Evolutionary conservation across 192 early-diverging fungal genomes (phyloP).

Genomic region (Coemansia sp.): DNA sequence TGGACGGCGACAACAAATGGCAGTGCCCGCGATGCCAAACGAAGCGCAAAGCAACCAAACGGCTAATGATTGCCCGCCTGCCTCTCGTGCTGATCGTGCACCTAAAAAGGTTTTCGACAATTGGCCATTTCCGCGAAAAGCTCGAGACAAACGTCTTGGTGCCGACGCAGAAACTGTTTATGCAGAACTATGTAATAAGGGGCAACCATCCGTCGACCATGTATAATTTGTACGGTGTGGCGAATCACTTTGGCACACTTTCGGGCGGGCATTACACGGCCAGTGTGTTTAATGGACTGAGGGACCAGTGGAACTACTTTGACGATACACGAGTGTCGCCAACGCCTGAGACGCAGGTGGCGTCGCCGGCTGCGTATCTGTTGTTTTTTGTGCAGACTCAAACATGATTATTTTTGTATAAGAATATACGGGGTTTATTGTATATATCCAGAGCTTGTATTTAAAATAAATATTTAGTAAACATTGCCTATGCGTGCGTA

Average conservation of each 20-base stretch:
- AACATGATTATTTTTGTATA: not conserved
- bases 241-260: slow-evolving; percentile 78
- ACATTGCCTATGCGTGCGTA: slow-evolving; percentile 38
- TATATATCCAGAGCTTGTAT: too few species aligned
- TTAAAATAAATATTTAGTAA: too few species aligned
- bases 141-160: slow-evolving; percentile 85
- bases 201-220: slow-evolving; percentile 15
- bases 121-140: slow-evolving; percentile 92
- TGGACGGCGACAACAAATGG: slow-evolving; percentile 93
- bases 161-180: slow-evolving; percentile 65
- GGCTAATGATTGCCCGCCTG: slow-evolving; percentile 71
- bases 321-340: slow-evolving; percentile 74
- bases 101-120: slow-evolving; percentile 89
- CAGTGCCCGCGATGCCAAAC: slow-evolving; percentile 81
- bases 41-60: slow-evolving; percentile 74
- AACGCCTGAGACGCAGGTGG: slow-evolving; percentile 32
- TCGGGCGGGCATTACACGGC: slow-evolving; percentile 80
- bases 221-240: slow-evolving; percentile 83
- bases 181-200: slow-evolving; percentile 55
- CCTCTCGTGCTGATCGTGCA: slow-evolving; percentile 90
- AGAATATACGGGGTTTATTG: not conserved
- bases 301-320: slow-evolving; percentile 80
- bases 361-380: slow-evolving; percentile 47
- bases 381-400: slow-evolving; percentile 42
- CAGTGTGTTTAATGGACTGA: slow-evolving; percentile 61